These are phyloP conservation scores for Podosphaera fusca DNA, from an alignment of 2,329 filamentous ascomycete genomes.

Conservation along the genomic window DNA sequence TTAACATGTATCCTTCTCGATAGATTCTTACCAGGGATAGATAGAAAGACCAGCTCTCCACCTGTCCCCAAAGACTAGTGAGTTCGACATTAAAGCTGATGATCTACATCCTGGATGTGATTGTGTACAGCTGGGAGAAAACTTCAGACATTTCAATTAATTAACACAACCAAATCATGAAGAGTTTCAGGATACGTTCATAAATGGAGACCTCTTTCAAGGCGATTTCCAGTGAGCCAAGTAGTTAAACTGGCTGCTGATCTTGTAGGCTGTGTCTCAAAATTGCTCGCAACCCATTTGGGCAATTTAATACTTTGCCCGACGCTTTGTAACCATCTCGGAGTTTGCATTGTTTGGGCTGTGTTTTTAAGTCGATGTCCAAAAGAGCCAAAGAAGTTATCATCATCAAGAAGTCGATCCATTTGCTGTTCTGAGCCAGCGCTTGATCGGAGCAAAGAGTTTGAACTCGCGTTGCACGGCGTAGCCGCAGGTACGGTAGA, in stretches of 20 bases:
- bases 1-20: too few relatives aligned
- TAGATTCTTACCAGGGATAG: not conserved
- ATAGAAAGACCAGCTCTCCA: not conserved
- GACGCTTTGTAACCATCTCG: conserved; percentile 59
- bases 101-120: not conserved
- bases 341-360: conserved; percentile 58
- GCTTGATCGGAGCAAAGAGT: conserved; percentile 14
- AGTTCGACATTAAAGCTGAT: not conserved
- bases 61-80: not conserved
- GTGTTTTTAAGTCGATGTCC: conserved; percentile 79
- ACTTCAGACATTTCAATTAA: not conserved
- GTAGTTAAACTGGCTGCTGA: conserved; percentile 25
- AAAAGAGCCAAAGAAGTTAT: conserved; percentile 65
- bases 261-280: conserved; percentile 20
- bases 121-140: not conserved
- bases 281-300: conserved; percentile 53
- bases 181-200: conserved; percentile 5
- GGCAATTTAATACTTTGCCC: conserved; percentile 49
- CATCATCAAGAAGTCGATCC: conserved; percentile 37
- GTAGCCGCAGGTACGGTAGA: not conserved
- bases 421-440: conserved; percentile 14
- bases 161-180: conserved; percentile 6
- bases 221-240: conserved; percentile 32
- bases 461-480: conserved; percentile 9
- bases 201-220: conserved; percentile 14